Base-by-base conservation (phyloP, 2,329 filamentous ascomycete species). In the Aspergillus sp. region DNA sequence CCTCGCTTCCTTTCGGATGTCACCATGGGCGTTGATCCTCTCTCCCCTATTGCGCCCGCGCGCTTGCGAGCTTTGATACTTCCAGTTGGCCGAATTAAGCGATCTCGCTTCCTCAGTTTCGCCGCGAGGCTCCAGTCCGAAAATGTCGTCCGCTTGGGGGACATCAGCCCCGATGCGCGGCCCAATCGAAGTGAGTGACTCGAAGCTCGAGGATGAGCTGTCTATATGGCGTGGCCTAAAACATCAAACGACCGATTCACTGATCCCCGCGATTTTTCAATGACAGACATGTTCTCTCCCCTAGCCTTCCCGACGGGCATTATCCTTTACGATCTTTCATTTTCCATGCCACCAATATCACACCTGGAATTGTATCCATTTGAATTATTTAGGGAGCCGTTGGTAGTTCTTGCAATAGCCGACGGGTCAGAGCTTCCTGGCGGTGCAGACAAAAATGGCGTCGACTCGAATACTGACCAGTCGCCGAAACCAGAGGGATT, bases 11-110 rank as follows among this genome's bases (percentile, higher is more conserved):
- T 60, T 66, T 67, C 73, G 71, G 67, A 81, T 80, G 79, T 76
- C 81, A 89, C 78, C 72, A 96, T 96, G 92, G 88, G 85, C 79
- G 83, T 90, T 78, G 93, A 97, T 81, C 88, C 90, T 76, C 85
- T 96, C 74, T 89, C 93, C 74, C 92, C 93, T 76, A 87, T 93
- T 80, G 90, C 93, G 76, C 92, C 92, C 73, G 93, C 92, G 79
- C 89, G 90, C 83, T 86, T 98, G 71, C 90, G 90, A 79, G 91
- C 89, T 62, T 85, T 97, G 66, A 84, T 96, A 58, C 81, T 98
- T 60, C 95, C 95, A 54, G 82, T 96, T 64, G 93, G 93, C 53
- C 88, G 85, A 71, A 95, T 98, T 73, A 93, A 88, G 73, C 85
- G 88, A 60, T 87, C 89, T 53, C 85, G 90, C 58, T 98, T 97